Evolutionary conservation across 192 early-diverging fungal genomes (phyloP).

Genomic region (Coemansia sp.): DNA sequence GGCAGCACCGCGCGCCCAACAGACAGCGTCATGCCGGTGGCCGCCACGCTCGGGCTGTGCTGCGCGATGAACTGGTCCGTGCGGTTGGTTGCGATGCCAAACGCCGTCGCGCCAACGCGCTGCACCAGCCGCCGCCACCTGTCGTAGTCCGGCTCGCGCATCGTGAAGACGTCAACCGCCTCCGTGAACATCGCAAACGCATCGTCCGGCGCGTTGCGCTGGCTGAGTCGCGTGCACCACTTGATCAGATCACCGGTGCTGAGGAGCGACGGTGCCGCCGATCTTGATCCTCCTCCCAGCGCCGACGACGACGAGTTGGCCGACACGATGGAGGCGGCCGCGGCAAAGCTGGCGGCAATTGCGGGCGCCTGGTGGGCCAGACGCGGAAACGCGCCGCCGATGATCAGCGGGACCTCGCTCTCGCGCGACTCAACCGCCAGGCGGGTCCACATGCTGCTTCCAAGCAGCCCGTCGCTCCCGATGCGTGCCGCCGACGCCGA

Average conservation of each 20-base stretch:
- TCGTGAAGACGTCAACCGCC: conserved; percentile 83
- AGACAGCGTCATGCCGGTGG: conserved; percentile 25
- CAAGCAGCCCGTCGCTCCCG: conserved; percentile 44
- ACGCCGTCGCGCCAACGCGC: conserved; percentile 63
- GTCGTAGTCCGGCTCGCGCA: conserved; percentile 72
- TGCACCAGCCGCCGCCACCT: conserved; percentile 64
- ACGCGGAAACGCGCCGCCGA: conserved; percentile 32
- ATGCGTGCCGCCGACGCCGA: conserved; percentile 35
- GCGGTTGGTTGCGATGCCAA: conserved; percentile 68
- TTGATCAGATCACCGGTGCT: conserved; percentile 88
- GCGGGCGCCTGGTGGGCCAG: conserved; percentile 59
- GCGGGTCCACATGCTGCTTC: conserved; percentile 77
- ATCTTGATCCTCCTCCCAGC: neutral
- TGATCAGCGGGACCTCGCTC: conserved; percentile 25
- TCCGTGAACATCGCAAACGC: conserved; percentile 68
- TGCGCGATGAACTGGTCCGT: conserved; percentile 71
- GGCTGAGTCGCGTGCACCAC: conserved; percentile 79
- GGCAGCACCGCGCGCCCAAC: conserved; percentile 30
- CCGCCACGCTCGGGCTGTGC: conserved; percentile 63
- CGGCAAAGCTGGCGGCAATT: conserved; percentile 55
- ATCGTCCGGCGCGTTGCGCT: conserved; percentile 17
- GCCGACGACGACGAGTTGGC: conserved; percentile 6
- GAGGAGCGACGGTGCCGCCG: conserved; percentile 39
- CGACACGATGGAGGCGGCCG: conserved; percentile 53
- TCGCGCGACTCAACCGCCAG: conserved; percentile 67